Evolutionary conservation across 1,284 basidiomycete genomes (phyloP).

Genomic region (Mrakiaceae sp.): DNA sequence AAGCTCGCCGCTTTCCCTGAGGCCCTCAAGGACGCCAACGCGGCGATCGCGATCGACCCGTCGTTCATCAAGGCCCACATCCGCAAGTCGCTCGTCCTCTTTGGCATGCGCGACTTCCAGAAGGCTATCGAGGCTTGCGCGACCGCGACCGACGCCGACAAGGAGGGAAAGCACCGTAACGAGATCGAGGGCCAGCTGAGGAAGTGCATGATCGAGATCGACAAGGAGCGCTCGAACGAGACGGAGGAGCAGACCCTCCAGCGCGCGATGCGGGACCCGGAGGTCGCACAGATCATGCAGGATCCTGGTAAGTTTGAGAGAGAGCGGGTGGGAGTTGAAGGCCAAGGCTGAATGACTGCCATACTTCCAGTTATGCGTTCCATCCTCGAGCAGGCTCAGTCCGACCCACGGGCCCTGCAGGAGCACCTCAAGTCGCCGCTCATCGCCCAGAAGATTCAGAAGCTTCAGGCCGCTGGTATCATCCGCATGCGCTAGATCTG

Average conservation of each 20-base stretch:
- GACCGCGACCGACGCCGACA: constrained; percentile 57
- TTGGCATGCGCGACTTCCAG: constrained; percentile 82
- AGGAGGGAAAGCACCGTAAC: constrained; percentile 59
- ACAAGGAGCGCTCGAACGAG: constrained; percentile 71
- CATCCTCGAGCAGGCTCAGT: constrained; percentile 89
- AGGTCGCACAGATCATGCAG: constrained; percentile 79
- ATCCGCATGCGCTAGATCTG: constrained; percentile 10
- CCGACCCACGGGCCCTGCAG: constrained; percentile 76
- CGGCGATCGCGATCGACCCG: constrained; percentile 85
- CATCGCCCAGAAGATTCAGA: constrained; percentile 75
- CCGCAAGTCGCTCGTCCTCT: constrained; percentile 78
- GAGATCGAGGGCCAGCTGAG: constrained; percentile 70
- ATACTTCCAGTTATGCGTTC: constrained; percentile 59
- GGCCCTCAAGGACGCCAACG: constrained; percentile 88
- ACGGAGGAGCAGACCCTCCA: constrained; percentile 85
- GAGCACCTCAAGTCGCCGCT: constrained; percentile 78
- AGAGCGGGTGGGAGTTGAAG: no score
- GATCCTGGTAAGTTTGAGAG: constrained; percentile 43
- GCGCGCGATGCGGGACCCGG: constrained; percentile 94
- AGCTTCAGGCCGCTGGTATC: constrained; percentile 43
- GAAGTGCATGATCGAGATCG: constrained; percentile 72
- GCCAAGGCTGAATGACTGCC: no score
- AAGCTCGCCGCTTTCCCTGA: constrained; percentile 90
- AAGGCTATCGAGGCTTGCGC: constrained; percentile 74
- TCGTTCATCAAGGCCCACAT: constrained; percentile 92